Evolutionary conservation across 2,329 filamentous ascomycete genomes (phyloP), one percentile per base, ranked within the genome.

Genomic region (Niveomyces coronatus): DNA sequence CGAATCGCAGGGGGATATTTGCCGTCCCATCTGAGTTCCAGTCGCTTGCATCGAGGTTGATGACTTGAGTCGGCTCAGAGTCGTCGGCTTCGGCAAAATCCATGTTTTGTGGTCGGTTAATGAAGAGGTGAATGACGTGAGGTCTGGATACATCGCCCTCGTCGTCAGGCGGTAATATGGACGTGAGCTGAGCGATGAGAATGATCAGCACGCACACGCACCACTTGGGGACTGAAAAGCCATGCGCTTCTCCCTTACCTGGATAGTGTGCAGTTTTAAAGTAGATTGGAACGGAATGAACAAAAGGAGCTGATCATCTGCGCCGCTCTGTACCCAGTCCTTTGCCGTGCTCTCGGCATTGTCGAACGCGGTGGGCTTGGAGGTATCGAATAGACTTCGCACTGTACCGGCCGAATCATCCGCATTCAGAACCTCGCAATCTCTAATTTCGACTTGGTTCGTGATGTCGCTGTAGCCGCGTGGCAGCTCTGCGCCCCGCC

Each of bases 321-420:
- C 93, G 55, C 95, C 89, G 59, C 86, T 95, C 68, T 95, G 85
- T 16, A 96, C 79, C 81, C 85, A 96, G 61, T 98, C 89, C 54
- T 75, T 76, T 39, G 47, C 46, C 19, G 65, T 58, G 23, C 46
- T 43, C 53, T 78, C 78, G 39, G 64, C 71, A 51, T 77, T 76
- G 34, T 61, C 57, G 39, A 88, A 59, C 1, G 70, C 69, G 38
- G 70, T 76, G 5, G 88, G 88, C 59, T 81, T 77, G 41, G 67
- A 63, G 4, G 51, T 47, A n/a, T 80, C 77, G 55, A 96, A 87
- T 14, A 96, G 67, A 8, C 76, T 75, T 48, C 79, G 73, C 40
- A 87, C 83, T 26, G 70, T 68, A 8, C 84, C 87, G 45, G 79
- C 76, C 30, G 84, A 78, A 49, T 76, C 79, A 52, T 94, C 85